These are phyloP conservation scores for Sphagnurus paluster DNA, from an alignment of 1,284 basidiomycete genomes.

Conservation along the genomic window DNA sequence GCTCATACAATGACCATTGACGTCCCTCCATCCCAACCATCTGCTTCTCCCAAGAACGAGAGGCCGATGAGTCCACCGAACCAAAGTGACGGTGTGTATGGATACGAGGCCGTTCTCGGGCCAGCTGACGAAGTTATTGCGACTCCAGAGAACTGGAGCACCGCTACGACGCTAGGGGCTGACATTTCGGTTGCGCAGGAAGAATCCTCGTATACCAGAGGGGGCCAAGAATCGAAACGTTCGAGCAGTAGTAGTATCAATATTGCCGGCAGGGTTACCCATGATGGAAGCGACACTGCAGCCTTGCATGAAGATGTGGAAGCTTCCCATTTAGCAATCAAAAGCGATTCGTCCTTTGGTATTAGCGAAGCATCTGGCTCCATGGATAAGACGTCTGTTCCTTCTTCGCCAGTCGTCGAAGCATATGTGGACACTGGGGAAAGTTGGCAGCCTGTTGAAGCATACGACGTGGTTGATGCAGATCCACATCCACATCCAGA, in stretches of 20 bases:
- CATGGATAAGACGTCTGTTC: conserved; percentile 27
- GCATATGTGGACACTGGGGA: neutral
- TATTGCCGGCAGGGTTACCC: too few species aligned
- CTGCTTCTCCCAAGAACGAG: conserved; percentile 1
- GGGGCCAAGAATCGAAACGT: conserved; percentile 10
- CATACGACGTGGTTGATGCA: neutral
- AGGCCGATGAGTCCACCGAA: conserved; percentile 8
- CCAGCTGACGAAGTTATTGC: conserved; percentile 33
- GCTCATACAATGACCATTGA: neutral
- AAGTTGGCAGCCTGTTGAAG: conserved; percentile 5
- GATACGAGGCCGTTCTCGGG: neutral
- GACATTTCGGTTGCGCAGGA: conserved; percentile 19
- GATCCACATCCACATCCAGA: conserved; percentile 15
- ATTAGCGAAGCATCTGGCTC: too few species aligned
- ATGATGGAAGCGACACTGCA: too few species aligned
- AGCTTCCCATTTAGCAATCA: too few species aligned
- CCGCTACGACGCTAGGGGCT: conserved; percentile 60
- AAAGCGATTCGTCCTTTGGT: too few species aligned
- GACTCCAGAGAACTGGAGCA: conserved; percentile 63
- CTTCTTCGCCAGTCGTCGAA: conserved; percentile 16
- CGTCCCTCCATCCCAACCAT: neutral
- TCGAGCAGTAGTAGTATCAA: conserved; percentile 27
- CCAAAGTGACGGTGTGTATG: conserved; percentile 11
- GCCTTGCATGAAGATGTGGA: too few species aligned
- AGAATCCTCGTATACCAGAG: conserved; percentile 18